phyloP scores from a whole-genome alignment of 2,329 filamentous ascomycete genomes.

The Cyphellophora attinorum region DNA sequence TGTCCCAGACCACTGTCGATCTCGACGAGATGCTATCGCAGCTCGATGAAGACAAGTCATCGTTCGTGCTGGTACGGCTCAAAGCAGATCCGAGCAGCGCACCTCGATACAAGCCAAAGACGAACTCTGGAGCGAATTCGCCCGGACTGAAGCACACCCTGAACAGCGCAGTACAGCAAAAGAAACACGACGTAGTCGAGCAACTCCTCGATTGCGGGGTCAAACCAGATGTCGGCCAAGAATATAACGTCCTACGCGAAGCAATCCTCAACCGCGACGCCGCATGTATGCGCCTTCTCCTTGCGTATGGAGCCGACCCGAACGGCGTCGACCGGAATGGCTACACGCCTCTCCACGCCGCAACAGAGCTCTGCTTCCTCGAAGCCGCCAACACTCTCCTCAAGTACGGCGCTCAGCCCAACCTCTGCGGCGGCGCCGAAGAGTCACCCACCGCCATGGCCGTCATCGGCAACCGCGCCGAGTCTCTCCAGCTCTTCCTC shows the following conservation, averaged over 20 bases:
- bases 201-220: constrained; percentile 51
- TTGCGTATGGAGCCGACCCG: constrained; percentile 50
- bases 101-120: constrained; percentile 44
- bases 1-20: constrained; percentile 20
- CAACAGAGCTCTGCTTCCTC: constrained; percentile 47
- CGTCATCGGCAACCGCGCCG: constrained; percentile 42
- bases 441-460: constrained; percentile 49
- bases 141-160: constrained; percentile 40
- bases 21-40: constrained; percentile 27
- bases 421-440: constrained; percentile 40
- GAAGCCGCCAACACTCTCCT: constrained; percentile 51
- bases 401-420: constrained; percentile 55
- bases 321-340: constrained; percentile 42
- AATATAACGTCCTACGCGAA: constrained; percentile 40
- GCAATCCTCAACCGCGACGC: constrained; percentile 42
- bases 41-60: constrained; percentile 32
- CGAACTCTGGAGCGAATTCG: constrained; percentile 30
- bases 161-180: constrained; percentile 44
- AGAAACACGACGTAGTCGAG: constrained; percentile 48
- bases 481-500: constrained; percentile 50
- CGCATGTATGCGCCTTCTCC: constrained; percentile 46
- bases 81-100: constrained; percentile 32
- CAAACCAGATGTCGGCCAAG: constrained; percentile 38
- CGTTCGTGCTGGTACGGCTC: constrained; percentile 37
- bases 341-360: constrained; percentile 42